phyloP scores from a whole-genome alignment of 2,329 filamentous ascomycete species.

The Exophiala alcalophila region DNA sequence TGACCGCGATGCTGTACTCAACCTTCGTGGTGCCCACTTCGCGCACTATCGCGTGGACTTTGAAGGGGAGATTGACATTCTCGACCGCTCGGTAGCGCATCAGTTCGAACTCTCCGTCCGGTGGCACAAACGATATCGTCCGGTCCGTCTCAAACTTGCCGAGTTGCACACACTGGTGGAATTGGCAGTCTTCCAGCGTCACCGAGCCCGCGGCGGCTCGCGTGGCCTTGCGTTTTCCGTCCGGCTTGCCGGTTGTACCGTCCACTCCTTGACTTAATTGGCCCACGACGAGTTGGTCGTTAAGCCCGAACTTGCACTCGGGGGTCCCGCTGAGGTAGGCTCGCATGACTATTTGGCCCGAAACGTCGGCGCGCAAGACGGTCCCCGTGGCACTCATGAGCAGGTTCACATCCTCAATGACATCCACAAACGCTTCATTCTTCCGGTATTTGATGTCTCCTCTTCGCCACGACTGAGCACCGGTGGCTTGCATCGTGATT shows the following conservation, averaged over 20 bases:
- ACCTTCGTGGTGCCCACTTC: constrained; percentile 96
- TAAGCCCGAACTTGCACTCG: constrained; percentile 98
- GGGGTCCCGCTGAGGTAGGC: constrained; percentile 94
- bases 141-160: constrained; percentile 95
- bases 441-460: constrained; percentile 98
- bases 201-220: constrained; percentile 94
- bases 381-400: constrained; percentile 98
- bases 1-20: constrained; percentile 96
- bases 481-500: constrained; percentile 99
- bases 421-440: constrained; percentile 98
- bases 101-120: constrained; percentile 95
- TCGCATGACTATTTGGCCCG: constrained; percentile 97
- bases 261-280: constrained; percentile 66
- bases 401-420: constrained; percentile 98
- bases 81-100: constrained; percentile 98
- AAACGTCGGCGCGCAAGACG: constrained; percentile 91
- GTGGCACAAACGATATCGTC: constrained; percentile 95
- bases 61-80: constrained; percentile 98
- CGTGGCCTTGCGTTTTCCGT: constrained; percentile 68
- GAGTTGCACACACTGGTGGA: constrained; percentile 97
- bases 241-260: constrained; percentile 78
- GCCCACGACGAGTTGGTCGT: constrained; percentile 91
- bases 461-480: constrained; percentile 92
- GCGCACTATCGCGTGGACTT: constrained; percentile 97
- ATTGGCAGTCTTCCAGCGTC: constrained; percentile 95